Evolutionary conservation across 2,329 filamentous ascomycete species (phyloP).

Genomic region (Xylariaceae sp.): DNA sequence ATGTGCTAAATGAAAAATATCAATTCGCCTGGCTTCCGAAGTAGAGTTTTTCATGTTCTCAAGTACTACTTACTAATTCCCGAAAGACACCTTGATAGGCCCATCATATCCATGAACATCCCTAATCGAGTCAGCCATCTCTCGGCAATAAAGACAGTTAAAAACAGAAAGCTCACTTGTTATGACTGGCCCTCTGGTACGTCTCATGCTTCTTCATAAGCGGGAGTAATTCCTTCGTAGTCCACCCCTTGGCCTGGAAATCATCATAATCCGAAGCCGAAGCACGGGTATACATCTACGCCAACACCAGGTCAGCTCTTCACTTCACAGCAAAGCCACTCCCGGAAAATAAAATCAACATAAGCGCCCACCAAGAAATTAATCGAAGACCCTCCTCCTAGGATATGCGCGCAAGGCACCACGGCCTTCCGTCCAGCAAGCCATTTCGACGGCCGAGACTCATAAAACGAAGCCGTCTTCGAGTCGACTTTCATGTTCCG

Average conservation of each 20-base stretch:
- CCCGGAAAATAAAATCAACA: neutral
- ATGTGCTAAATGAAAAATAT: constrained; percentile 43
- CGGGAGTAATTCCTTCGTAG: constrained; percentile 66
- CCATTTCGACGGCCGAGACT: constrained; percentile 68
- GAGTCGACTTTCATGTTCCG: constrained; percentile 69
- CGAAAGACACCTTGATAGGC: constrained; percentile 77
- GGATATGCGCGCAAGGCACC: constrained; percentile 67
- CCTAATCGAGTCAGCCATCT: constrained; percentile 30
- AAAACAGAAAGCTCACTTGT: constrained; percentile 35
- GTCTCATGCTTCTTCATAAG: constrained; percentile 79
- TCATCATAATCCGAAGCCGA: constrained; percentile 71
- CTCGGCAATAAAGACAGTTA: too few species aligned
- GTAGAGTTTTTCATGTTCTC: neutral
- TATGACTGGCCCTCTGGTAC: constrained; percentile 61
- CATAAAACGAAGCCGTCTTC: constrained; percentile 76
- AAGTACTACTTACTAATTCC: constrained; percentile 52
- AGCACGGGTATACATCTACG: constrained; percentile 65
- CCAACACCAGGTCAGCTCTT: constrained; percentile 10
- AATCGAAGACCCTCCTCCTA: constrained; percentile 68
- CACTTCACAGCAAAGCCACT: neutral
- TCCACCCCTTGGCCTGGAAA: constrained; percentile 76
- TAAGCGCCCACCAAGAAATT: constrained; percentile 60
- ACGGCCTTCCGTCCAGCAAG: constrained; percentile 65
- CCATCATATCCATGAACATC: constrained; percentile 72
- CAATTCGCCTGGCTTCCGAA: neutral